Conservation (phyloP, 148 eudicot species). For the Amaranthus palmeri region DNA sequence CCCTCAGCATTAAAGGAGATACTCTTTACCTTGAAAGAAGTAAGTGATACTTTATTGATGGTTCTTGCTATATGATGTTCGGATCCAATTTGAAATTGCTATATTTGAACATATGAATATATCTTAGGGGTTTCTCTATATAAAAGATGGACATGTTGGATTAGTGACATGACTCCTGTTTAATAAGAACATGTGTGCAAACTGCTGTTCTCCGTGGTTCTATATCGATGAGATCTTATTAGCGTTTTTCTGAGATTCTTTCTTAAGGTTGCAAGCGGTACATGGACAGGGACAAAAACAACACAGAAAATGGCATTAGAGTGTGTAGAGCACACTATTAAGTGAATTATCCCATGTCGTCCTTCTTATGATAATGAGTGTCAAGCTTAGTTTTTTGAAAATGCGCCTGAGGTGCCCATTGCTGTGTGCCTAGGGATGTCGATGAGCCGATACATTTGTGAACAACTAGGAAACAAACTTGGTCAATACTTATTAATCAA, state of each 20-base stretch:
- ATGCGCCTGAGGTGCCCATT: no score
- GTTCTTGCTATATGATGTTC: background rate
- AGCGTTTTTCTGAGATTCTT: background rate
- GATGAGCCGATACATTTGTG: no score
- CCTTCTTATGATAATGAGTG: no score
- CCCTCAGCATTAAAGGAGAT: constrained; percentile 85
- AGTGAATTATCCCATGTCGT: no score
- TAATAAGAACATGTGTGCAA: background rate
- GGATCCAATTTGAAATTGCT: constrained; percentile 4
- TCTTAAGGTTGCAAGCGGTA: background rate
- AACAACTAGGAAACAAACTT: no score
- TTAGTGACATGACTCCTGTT: background rate
- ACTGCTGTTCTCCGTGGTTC: background rate
- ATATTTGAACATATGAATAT: background rate
- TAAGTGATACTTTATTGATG: constrained; percentile 25
- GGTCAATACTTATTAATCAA: no score
- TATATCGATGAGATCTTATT: background rate
- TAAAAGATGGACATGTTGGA: background rate
- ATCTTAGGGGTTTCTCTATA: background rate
- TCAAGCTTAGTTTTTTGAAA: no score
- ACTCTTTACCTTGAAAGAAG: constrained; percentile 76
- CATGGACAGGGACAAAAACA: no score
- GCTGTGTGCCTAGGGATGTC: no score
- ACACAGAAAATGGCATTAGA: no score
- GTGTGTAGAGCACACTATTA: no score